These are phyloP conservation scores for Chimonanthus salicifolius DNA, from an alignment of 164 flowering plant genomes.

Conservation along the genomic window DNA sequence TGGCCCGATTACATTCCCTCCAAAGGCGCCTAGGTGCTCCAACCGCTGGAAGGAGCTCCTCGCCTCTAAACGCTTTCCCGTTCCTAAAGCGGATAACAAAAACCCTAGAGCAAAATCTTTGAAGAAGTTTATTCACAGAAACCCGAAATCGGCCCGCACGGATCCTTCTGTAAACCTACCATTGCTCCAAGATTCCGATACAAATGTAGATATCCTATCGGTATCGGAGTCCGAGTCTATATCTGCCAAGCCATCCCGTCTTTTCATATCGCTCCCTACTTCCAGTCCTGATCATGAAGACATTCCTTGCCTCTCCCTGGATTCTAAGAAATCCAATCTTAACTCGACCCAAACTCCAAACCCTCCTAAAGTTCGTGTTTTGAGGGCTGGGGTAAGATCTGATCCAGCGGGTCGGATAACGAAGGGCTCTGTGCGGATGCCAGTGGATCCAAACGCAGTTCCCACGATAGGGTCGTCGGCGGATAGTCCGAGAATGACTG, in stretches of 20 bases:
- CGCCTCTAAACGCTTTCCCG: too few species aligned
- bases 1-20: too few species aligned
- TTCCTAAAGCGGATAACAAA: too few species aligned
- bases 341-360: conserved; percentile 18
- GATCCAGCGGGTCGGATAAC: conserved; percentile 22
- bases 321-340: conserved; percentile 38
- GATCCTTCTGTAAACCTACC: conserved; percentile 20
- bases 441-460: conserved; percentile 20
- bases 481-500: conserved; percentile 90
- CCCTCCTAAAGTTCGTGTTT: conserved; percentile 35
- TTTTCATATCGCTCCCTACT: conserved; percentile 56
- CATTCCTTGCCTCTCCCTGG: conserved; percentile 64
- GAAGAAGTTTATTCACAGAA: too few species aligned
- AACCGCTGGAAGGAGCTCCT: too few species aligned
- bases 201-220: conserved; percentile 26
- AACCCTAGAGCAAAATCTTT: too few species aligned
- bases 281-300: conserved; percentile 64
- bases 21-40: too few species aligned
- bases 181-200: conserved; percentile 55
- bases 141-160: too few species aligned
- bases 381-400: neutral
- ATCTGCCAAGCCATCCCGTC: conserved; percentile 29
- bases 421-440: conserved; percentile 43
- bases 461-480: conserved; percentile 39
- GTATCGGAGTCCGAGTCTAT: neutral